Percentiles rank a stretch among this genome's conserved stretches.
Conservation (phyloP, 192 early-diverging fungal genomes). For the Coemansia sp. region DNA sequence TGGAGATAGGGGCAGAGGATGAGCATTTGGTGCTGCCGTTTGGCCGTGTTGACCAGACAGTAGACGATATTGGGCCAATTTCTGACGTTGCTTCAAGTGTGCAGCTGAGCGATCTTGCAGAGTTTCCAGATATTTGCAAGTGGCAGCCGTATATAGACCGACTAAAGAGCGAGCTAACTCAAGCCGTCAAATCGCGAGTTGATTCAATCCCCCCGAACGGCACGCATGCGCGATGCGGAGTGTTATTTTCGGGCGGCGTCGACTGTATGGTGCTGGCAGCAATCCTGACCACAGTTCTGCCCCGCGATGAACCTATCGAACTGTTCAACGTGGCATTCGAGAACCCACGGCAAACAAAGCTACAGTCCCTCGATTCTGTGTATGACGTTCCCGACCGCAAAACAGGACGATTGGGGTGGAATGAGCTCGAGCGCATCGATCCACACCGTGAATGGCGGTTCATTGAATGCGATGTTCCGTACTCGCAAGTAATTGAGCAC, state of each 20-base stretch:
- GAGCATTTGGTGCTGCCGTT: not conserved
- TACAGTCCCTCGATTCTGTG: not conserved
- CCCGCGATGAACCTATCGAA: constrained; percentile 77
- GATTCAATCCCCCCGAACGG: constrained; percentile 21
- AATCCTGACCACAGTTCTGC: constrained; percentile 70
- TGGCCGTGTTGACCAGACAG: not conserved
- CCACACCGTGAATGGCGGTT: constrained; percentile 84
- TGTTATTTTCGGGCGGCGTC: constrained; percentile 92
- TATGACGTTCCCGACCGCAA: constrained; percentile 80
- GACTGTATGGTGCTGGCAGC: constrained; percentile 92
- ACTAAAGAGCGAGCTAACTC: constrained; percentile 15
- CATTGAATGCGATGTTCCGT: constrained; percentile 86
- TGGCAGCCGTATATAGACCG: constrained; percentile 33
- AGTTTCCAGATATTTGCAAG: constrained; percentile 9
- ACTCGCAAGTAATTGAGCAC: constrained; percentile 60
- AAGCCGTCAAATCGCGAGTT: constrained; percentile 20
- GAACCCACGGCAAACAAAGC: constrained; percentile 67
- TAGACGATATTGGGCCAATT: not conserved
- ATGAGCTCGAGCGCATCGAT: constrained; percentile 59
- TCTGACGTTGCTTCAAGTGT: not conserved
- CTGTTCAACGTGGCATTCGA: constrained; percentile 96
- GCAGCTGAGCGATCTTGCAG: constrained; percentile 8
- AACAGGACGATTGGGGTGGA: constrained; percentile 63
- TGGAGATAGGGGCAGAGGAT: not conserved
- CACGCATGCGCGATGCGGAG: constrained; percentile 55